Evolutionary conservation across 2,329 filamentous ascomycete species (phyloP).

Genomic region (Cyclaneusma minus): DNA sequence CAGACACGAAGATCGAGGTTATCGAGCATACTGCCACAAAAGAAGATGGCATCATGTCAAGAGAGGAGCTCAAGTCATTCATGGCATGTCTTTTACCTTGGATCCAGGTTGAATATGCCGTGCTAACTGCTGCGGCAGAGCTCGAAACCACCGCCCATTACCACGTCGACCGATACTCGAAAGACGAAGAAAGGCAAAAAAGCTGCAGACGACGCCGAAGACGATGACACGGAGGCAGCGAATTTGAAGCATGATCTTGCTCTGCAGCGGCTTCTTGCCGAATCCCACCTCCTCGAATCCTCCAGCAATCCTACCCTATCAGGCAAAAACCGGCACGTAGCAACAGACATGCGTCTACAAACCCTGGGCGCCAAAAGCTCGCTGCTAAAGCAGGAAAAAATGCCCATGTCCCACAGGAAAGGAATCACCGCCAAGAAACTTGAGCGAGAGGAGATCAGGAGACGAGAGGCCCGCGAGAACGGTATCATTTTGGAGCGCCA

Average conservation of each 20-base stretch:
- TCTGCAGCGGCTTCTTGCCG: constrained; percentile 75
- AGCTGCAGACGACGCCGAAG: constrained; percentile 31
- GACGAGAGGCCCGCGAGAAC: constrained; percentile 73
- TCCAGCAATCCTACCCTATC: constrained; percentile 28
- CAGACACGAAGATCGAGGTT: constrained; percentile 22
- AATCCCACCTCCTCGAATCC: constrained; percentile 73
- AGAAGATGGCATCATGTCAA: constrained; percentile 31
- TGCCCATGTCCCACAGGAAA: constrained; percentile 77
- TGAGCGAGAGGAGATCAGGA: constrained; percentile 51
- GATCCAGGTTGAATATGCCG: too few relatives aligned
- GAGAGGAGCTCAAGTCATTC: constrained; percentile 62
- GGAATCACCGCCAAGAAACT: constrained; percentile 61
- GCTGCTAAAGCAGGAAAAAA: constrained; percentile 63
- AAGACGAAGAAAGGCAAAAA: constrained; percentile 10
- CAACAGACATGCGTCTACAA: constrained; percentile 71
- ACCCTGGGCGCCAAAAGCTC: constrained; percentile 65
- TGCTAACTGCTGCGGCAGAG: constrained; percentile 10
- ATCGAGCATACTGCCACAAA: constrained; percentile 23
- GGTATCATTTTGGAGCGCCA: constrained; percentile 69
- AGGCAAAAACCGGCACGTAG: constrained; percentile 65
- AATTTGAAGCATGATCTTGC: constrained; percentile 87
- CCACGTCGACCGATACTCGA: constrained; percentile 11
- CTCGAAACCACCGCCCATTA: constrained; percentile 15
- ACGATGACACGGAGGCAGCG: constrained; percentile 40
- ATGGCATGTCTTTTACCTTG: constrained; percentile 36